A percentile compares a stretch with the other conserved stretches of the same genome.
Evolutionary conservation across 2,329 filamentous ascomycete species (phyloP).

Genomic region (Cladophialophora exuberans): DNA sequence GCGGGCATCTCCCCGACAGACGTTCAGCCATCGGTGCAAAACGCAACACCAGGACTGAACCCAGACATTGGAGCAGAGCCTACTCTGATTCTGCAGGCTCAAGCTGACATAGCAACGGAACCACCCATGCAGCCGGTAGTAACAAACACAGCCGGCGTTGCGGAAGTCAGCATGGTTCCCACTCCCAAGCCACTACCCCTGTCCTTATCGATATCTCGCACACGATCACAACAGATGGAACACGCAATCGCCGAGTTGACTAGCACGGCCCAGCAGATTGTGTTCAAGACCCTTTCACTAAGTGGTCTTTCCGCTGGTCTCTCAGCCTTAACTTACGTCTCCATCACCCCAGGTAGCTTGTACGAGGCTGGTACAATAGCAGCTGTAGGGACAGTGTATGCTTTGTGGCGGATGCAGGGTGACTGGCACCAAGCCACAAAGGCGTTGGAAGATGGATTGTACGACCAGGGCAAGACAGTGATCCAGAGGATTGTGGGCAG

Average conservation of each 20-base stretch:
- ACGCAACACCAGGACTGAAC: background rate
- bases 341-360: slow-evolving; percentile 53
- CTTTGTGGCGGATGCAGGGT: slow-evolving; percentile 60
- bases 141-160: slow-evolving; percentile 32
- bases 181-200: slow-evolving; percentile 50
- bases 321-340: slow-evolving; percentile 59
- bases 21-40: background rate
- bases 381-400: slow-evolving; percentile 61
- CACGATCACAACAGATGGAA: slow-evolving; percentile 68
- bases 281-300: slow-evolving; percentile 75
- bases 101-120: slow-evolving; percentile 20
- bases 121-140: slow-evolving; percentile 23
- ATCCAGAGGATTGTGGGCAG: slow-evolving; percentile 57
- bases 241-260: slow-evolving; percentile 72
- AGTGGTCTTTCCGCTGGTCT: slow-evolving; percentile 58
- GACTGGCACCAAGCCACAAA: slow-evolving; percentile 59
- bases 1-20: slow-evolving; percentile 48
- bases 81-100: slow-evolving; percentile 23
- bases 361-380: slow-evolving; percentile 65
- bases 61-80: slow-evolving; percentile 4
- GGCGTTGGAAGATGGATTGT: slow-evolving; percentile 56
- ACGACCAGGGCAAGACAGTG: slow-evolving; percentile 61
- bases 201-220: slow-evolving; percentile 76
- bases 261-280: slow-evolving; percentile 71
- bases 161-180: slow-evolving; percentile 22